A percentile compares a stretch with the other conserved stretches of the same genome.
phyloP scores from a whole-genome alignment of 2,329 filamentous ascomycete species.

The Colletotrichum kahawae region DNA sequence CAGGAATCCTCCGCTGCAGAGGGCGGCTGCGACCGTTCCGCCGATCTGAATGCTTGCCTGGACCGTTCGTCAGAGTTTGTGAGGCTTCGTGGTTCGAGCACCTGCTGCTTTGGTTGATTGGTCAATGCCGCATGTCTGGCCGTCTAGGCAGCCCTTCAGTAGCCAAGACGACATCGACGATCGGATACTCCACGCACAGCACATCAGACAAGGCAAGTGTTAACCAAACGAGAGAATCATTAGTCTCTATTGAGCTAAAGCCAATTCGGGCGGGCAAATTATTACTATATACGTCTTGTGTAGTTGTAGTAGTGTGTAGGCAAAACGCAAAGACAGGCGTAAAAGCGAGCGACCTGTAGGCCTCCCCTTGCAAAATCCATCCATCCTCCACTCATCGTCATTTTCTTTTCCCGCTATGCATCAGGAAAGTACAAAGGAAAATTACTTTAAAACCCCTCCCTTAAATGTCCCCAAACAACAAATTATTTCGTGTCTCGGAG shows the following conservation, averaged over 20 bases:
- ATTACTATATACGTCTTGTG: constrained; percentile 25
- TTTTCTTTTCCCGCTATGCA: neutral
- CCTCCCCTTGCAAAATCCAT: neutral
- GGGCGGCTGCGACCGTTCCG: neutral
- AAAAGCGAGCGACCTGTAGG: neutral
- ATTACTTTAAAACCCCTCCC: neutral
- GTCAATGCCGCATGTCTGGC: neutral
- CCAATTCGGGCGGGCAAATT: constrained; percentile 16
- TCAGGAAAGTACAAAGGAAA: constrained; percentile 14
- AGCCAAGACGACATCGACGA: neutral
- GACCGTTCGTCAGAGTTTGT: neutral
- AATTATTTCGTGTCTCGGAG: neutral
- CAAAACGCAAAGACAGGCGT: neutral
- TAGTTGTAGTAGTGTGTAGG: constrained; percentile 1
- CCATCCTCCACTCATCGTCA: constrained; percentile 7
- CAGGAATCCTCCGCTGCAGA: neutral
- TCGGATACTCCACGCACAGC: neutral
- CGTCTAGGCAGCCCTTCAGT: neutral
- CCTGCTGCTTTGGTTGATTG: neutral
- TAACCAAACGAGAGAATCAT: neutral
- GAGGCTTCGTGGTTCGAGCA: neutral
- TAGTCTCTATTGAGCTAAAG: neutral
- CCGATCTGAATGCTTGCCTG: neutral
- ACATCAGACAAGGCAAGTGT: neutral
- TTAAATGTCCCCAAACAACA: neutral